Percentiles rank a stretch among this genome's conserved stretches.
Evolutionary conservation across 768 basidiomycete species (phyloP).

Genomic region (Melanogaster broomeanus): DNA sequence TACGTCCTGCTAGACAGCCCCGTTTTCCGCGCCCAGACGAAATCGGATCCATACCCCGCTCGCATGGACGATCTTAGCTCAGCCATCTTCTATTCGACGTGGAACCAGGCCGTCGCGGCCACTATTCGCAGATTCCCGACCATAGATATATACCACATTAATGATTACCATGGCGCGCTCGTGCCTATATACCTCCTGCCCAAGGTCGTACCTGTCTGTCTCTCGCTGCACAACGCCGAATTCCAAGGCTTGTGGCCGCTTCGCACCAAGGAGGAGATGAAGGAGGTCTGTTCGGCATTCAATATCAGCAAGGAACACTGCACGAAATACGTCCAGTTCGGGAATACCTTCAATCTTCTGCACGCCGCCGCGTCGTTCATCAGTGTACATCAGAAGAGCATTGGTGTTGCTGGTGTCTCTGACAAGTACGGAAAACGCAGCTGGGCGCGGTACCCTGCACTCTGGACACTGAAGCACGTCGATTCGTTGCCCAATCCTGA

Average conservation of each 20-base stretch:
- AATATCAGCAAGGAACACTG: constrained; percentile 96
- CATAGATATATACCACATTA: constrained; percentile 93
- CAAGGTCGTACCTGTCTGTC: constrained; percentile 85
- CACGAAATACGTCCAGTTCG: constrained; percentile 96
- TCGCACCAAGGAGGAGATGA: constrained; percentile 97
- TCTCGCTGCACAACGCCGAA: constrained; percentile 95
- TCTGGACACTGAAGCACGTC: constrained; percentile 95
- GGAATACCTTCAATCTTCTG: constrained; percentile 95
- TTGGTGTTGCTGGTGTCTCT: constrained; percentile 95
- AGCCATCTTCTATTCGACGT: constrained; percentile 96
- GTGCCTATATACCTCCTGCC: constrained; percentile 90
- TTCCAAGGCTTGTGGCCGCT: constrained; percentile 98
- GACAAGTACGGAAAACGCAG: constrained; percentile 97
- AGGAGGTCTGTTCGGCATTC: constrained; percentile 97
- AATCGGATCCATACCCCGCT: constrained; percentile 92
- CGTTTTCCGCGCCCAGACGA: constrained; percentile 96
- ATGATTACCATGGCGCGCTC: constrained; percentile 93
- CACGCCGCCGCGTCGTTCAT: constrained; percentile 94
- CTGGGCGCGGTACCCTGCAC: constrained; percentile 94
- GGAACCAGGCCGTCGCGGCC: constrained; percentile 96
- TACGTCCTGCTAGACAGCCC: constrained; percentile 93
- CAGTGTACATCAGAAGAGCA: constrained; percentile 87
- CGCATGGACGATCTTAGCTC: constrained; percentile 97
- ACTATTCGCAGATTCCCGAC: constrained; percentile 84
- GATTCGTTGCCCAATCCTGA: constrained; percentile 95